A percentile compares a stretch with the other conserved stretches of the same genome.
phyloP scores from a whole-genome alignment of 306 rosid genomes.

The Canavalia gladiata region DNA sequence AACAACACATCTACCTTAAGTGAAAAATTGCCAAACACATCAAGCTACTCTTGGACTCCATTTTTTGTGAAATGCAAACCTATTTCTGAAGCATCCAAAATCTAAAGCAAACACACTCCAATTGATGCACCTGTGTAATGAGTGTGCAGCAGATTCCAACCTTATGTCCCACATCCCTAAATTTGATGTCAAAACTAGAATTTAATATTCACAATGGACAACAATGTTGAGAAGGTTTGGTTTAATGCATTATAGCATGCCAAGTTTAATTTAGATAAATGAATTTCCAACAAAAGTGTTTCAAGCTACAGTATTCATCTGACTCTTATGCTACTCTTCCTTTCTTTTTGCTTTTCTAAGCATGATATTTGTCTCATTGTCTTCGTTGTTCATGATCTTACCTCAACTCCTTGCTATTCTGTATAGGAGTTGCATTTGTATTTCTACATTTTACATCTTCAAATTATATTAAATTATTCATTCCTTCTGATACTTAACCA shows the following conservation, averaged over 20 bases:
- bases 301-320: neutral
- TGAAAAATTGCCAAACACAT: neutral
- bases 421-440: neutral
- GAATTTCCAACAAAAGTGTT: neutral
- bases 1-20: neutral
- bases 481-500: conserved; percentile 3
- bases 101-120: too few species aligned
- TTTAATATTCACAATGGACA: neutral
- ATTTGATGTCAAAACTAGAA: neutral
- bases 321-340: neutral
- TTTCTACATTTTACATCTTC: conserved; percentile 12
- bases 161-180: too few species aligned
- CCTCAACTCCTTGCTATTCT: conserved; percentile 18
- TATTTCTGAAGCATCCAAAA: neutral
- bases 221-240: neutral
- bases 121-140: too few species aligned
- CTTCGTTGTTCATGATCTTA: neutral
- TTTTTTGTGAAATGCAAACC: neutral
- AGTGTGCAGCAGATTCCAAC: too few species aligned
- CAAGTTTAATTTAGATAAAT: neutral
- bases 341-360: conserved; percentile 7
- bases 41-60: neutral
- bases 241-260: conserved; percentile 2
- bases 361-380: neutral
- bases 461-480: conserved; percentile 9